Evolutionary conservation across 805 yeast genomes (phyloP), one percentile per base, ranked within the genome.

Genomic region (Teunomyces barrocoloradensis): DNA sequence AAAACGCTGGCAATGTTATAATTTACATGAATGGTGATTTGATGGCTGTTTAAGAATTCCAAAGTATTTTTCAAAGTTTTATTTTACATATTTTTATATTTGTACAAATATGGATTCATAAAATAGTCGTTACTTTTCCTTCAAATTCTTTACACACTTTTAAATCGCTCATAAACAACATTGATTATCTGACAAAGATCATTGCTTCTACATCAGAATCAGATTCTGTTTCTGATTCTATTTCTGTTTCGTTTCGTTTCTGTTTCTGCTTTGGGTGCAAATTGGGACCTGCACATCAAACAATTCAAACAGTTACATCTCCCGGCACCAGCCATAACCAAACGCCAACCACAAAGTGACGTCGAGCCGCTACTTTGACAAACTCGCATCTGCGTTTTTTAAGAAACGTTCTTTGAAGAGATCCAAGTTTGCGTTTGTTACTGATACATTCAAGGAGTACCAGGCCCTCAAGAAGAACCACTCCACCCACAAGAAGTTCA

Each of bases 391-490:
- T 13, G 56, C 56, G 45, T 52, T 51, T 18, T 41, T 52, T 36
- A 37, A 45, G 33, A 47, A 47, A 44, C 49, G 53, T 43, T 42
- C 50, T 30, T 44, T 58, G 34, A 44, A 47, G 18, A 29, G 49
- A n/a, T 56, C 67, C 25, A 64, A 57, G 43, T 45, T 66, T 42
- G 49, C 56, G 48, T 55, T 65, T 27, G 49, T 67, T 39, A 54
- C 59, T 12, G 65, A 69, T 45, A 61, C 64, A 42, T 70, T 65
- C 49, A 53, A 50, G 30, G 75, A 71, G 50, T 71, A 64, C 55
- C 56, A 54, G 45, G 60, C 65, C 17, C 58, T 66, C 42, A 56
- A 55, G 43, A 50, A 43, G 6, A 43, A 27, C 15, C 52, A 53
- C 41, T 61, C 62, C 28, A 37, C 49, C 41, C 53, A 39, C 13